Conservation (phyloP, 805 yeast species). For the Hanseniaspora occidentalis region DNA sequence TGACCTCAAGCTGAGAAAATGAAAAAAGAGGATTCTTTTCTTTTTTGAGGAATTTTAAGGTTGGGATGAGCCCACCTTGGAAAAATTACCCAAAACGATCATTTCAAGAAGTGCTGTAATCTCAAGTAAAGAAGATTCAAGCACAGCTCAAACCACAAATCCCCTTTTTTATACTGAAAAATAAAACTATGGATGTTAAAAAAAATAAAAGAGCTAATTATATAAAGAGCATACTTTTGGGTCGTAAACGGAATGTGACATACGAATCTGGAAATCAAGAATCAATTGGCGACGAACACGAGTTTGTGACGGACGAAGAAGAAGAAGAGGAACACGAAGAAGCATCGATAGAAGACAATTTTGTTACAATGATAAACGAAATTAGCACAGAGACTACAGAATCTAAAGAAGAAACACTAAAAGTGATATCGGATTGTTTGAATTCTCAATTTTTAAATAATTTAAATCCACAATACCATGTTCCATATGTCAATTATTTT, state of each 20-base stretch:
- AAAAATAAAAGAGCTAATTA: background rate
- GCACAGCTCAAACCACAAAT: background rate
- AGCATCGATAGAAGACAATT: background rate
- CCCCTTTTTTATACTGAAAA: background rate
- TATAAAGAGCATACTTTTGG: background rate
- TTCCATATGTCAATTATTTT: slow-evolving; percentile 29
- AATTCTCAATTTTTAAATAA: background rate
- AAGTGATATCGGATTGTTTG: background rate
- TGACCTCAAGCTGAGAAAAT: no score
- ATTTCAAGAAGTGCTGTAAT: no score
- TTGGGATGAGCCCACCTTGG: no score
- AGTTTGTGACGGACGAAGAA: background rate
- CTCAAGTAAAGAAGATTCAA: no score
- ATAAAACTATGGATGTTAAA: background rate
- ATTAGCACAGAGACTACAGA: background rate
- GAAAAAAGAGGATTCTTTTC: no score
- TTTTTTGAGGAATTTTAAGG: no score
- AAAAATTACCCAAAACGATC: no score
- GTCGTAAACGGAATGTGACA: background rate
- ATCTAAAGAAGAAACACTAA: background rate
- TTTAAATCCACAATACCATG: slow-evolving; percentile 1
- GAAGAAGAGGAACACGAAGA: slow-evolving; percentile 4
- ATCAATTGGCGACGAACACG: background rate
- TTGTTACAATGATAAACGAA: background rate
- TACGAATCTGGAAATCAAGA: background rate